Evolutionary conservation across 2,329 filamentous ascomycete genomes (phyloP), one percentile per base, ranked within the genome.

Genomic region (Tolypocladium sp.): DNA sequence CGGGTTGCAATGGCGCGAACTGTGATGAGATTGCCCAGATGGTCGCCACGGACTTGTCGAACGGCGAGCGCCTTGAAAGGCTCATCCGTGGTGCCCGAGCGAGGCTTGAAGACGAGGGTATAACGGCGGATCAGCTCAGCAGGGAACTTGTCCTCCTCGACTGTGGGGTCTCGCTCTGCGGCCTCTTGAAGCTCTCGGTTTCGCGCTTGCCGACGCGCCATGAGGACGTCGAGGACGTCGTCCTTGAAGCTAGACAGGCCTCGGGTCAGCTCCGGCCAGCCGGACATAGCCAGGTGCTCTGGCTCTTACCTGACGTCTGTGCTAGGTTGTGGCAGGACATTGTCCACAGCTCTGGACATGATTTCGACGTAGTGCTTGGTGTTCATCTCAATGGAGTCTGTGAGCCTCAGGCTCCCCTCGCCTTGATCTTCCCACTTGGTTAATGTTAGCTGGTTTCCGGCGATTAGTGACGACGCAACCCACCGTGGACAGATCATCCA

Each of bases 301-400:
- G 15, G 9, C 17, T 70, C 84, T 66, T 81, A 91, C 84, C 84
- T 92, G 65, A 93, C 82, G 64, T 96, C 91, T 57, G 80, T 81
- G 17, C 84, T 89, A 46, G 92, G 88, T 62, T 83, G 79, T 1
- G 94, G 94, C 82, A 99, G 86, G 58, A 90, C 82, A 60, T 86
- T 88, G 76, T 99, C 94, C 52, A 97, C 87, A 9, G 94, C 94
- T 64, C 89, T 83, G 3, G 93, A 93, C 60, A 97, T 76, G 60
- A 97, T 84, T 69, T 99, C 94, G 65, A 97, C 87, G 70, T 99
- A 99, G 73, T 96, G 94, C 69, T 94, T 90, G 20, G 94, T 91
- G 75, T 99, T 99, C 65, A 82, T 83, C 76, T 94, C 90, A 67
- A 99, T 89, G 1, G 90, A 95, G 54, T 89, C 83, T 25, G 96